Percentiles rank a stretch among this genome's conserved stretches.
Evolutionary conservation across 75 land plant genomes (phyloP).

Genomic region (Cupressus sempervirens): DNA sequence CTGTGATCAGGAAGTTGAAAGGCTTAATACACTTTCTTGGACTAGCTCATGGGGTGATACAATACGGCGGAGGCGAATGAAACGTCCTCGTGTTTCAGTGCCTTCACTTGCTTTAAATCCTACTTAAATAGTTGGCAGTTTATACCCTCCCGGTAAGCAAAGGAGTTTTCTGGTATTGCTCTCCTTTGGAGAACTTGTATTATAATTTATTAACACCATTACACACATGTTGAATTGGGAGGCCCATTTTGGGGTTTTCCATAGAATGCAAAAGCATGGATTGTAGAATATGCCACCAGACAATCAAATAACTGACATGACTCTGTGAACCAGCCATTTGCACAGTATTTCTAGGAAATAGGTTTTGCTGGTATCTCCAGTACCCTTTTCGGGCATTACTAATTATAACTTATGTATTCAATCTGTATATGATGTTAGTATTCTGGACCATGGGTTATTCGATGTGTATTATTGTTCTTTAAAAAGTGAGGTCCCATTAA

Average conservation of each 20-base stretch:
- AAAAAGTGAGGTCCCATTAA: neutral
- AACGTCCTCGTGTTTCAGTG: slow-evolving; percentile 20
- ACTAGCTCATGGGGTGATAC: slow-evolving; percentile 56
- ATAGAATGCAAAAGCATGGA: neutral
- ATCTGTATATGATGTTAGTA: neutral
- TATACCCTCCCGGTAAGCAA: neutral
- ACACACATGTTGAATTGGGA: neutral
- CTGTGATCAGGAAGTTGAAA: slow-evolving; percentile 20
- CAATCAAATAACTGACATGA: neutral
- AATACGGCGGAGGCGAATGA: slow-evolving; percentile 43
- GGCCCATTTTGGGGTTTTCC: neutral
- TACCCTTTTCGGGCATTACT: neutral
- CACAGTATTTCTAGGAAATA: neutral
- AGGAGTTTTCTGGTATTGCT: neutral
- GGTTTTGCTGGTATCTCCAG: neutral
- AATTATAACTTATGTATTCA: neutral
- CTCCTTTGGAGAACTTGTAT: slow-evolving; percentile 4
- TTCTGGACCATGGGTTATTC: neutral
- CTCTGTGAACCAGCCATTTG: neutral
- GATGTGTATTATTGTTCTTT: neutral
- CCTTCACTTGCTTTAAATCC: neutral
- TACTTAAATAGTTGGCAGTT: neutral
- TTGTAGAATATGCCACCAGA: neutral
- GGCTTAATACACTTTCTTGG: slow-evolving; percentile 26
- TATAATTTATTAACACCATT: neutral